Base-by-base conservation (phyloP, 2,329 filamentous ascomycete genomes). In the Diaporthe caulivora region DNA sequence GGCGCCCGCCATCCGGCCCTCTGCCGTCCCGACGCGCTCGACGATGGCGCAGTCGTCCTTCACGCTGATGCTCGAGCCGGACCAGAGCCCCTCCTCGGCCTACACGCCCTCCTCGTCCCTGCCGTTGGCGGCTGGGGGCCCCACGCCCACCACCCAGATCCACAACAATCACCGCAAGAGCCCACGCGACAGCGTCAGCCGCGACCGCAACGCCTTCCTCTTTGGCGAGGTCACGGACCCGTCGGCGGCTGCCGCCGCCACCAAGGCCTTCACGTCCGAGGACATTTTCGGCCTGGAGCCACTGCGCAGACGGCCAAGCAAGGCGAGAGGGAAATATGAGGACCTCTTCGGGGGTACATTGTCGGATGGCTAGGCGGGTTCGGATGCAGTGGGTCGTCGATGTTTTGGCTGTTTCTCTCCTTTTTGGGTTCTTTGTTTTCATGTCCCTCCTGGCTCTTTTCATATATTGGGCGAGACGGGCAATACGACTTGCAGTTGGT, bases 11-110 rank as follows among this genome's bases (percentile, higher is more conserved):
- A 82, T 75, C 76, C 82, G 15, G 80, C 82, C 17, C 76, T 83
- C 80, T 57, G 83, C 88, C 2, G 87, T 91, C 21, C 90, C 89
- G 0, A 90, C 90, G 26, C 87, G 92, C 29, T 93, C 92, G 4
- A 90, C 88, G 0, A 86, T 95, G 44, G 92, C 92, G 1, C 92
- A 94, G 76, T 94, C 93, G 10, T 93, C 92, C 5, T 95, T 94
- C 80, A 92, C 93, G 1, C 95, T 92, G 92, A 95, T 95, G 92
- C 86, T 95, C 2, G 91, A 92, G 76, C 82, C 5, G 75, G 81
- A 9, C 68, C 78, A 17, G 78, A 79, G 44, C 62, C 75, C 24
- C 13, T 62, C 55, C 24, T 72, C 76, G 15, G 40, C 17, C 10
- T 72, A 79, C 51, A 34, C 55, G 60, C 55, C 72, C 58, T 51